A percentile compares a stretch with the other conserved stretches of the same genome.
Conservation (phyloP, 192 early-diverging fungal genomes). For the Geosiphon pyriformis region DNA sequence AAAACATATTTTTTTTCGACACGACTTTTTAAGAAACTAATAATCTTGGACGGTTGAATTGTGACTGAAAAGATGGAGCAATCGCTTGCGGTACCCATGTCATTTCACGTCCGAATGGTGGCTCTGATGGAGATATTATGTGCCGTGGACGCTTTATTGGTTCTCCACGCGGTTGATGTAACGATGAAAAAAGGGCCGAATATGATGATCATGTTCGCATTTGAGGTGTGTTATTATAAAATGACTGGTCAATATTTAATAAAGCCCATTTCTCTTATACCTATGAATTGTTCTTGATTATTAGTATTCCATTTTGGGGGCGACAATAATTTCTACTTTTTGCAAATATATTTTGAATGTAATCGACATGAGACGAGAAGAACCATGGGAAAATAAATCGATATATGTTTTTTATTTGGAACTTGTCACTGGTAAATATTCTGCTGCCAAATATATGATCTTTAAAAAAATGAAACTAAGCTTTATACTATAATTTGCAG, state of each 20-base stretch:
- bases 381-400: constrained; percentile 94
- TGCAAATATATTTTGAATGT: constrained; percentile 86
- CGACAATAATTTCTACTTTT: constrained; percentile 64
- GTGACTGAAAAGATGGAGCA: constrained; percentile 91
- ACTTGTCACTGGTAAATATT: constrained; percentile 60
- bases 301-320: constrained; percentile 85
- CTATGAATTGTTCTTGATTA: not conserved
- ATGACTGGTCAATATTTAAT: not conserved
- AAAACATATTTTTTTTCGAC: not conserved
- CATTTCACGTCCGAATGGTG: constrained; percentile 70
- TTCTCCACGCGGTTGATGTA: constrained; percentile 59
- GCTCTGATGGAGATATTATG: constrained; percentile 62
- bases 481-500: constrained; percentile 33
- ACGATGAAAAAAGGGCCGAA: constrained; percentile 65
- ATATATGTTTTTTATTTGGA: constrained; percentile 91
- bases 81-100: constrained; percentile 52
- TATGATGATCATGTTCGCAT: constrained; percentile 98
- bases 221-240: constrained; percentile 70
- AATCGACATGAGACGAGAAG: constrained; percentile 70
- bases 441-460: not conserved
- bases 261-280: not conserved
- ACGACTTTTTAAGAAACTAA: too few species aligned
- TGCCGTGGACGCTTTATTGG: constrained; percentile 67
- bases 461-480: not conserved
- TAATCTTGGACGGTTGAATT: not conserved